These are phyloP conservation scores for Lignosus rhinocerotis DNA, from an alignment of 1,284 basidiomycete species.

Conservation along the genomic window DNA sequence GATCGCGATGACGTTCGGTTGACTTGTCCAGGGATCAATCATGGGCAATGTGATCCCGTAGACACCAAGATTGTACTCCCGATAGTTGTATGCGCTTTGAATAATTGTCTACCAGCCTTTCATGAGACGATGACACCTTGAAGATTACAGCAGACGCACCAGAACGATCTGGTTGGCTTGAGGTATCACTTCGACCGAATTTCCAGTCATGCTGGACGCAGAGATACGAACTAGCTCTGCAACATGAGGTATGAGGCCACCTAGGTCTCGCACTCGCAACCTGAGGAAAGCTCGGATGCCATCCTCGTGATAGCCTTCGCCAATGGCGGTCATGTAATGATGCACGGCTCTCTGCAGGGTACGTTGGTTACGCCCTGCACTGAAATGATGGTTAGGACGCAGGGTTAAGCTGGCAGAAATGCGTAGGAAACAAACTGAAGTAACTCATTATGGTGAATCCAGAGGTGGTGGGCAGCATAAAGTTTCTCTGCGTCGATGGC, in stretches of 20 bases:
- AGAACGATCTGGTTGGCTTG: constrained; percentile 77
- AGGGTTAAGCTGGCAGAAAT: background rate
- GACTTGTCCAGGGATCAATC: constrained; percentile 85
- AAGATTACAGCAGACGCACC: constrained; percentile 42
- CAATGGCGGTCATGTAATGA: constrained; percentile 58
- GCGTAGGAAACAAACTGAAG: constrained; percentile 50
- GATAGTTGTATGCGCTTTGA: constrained; percentile 72
- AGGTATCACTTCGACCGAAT: constrained; percentile 48
- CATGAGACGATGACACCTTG: background rate
- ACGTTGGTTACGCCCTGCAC: constrained; percentile 48
- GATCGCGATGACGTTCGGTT: constrained; percentile 64
- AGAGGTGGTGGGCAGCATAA: constrained; percentile 80
- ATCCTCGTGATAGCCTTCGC: constrained; percentile 70
- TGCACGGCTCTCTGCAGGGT: constrained; percentile 68
- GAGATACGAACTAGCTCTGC: constrained; percentile 46
- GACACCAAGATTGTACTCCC: constrained; percentile 66
- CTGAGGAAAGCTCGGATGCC: constrained; percentile 86
- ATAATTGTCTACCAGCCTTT: constrained; percentile 57
- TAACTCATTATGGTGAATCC: constrained; percentile 79
- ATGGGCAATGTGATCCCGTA: constrained; percentile 80
- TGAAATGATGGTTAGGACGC: constrained; percentile 8
- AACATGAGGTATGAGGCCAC: constrained; percentile 55
- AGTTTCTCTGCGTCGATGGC: constrained; percentile 90
- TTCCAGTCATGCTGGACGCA: constrained; percentile 40
- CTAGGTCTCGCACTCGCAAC: constrained; percentile 61